Percentiles rank a stretch among this genome's conserved stretches.
These are phyloP conservation scores for Cyathus striatus DNA, from an alignment of 768 basidiomycete species.

Conservation along the genomic window DNA sequence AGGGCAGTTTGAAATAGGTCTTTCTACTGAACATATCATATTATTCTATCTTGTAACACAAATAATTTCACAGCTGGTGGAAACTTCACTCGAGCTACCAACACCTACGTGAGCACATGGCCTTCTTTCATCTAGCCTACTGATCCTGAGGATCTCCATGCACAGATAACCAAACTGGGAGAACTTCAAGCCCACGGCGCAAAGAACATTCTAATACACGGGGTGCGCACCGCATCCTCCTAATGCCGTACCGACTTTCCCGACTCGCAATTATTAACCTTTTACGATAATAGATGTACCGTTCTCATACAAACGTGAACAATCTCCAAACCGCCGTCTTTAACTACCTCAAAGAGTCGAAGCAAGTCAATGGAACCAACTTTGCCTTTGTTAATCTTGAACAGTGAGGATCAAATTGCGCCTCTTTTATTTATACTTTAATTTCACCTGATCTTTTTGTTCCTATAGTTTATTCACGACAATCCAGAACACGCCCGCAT, in stretches of 20 bases:
- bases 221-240: no score
- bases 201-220: slow-evolving; percentile 23
- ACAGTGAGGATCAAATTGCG: slow-evolving; percentile 6
- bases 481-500: slow-evolving; percentile 14
- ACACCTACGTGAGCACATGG: slow-evolving; percentile 15
- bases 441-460: background rate
- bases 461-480: slow-evolving; percentile 18
- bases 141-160: background rate
- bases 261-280: background rate
- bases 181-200: slow-evolving; percentile 23
- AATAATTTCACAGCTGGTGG: slow-evolving; percentile 13
- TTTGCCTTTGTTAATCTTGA: slow-evolving; percentile 23
- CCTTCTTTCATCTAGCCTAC: background rate
- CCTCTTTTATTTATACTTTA: background rate
- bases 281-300: slow-evolving; percentile 18
- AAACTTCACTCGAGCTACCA: slow-evolving; percentile 12
- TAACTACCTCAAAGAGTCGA: slow-evolving; percentile 16
- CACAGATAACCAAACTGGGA: slow-evolving; percentile 18
- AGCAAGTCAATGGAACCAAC: slow-evolving; percentile 20
- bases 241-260: background rate
- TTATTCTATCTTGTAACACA: background rate
- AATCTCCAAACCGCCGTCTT: slow-evolving; percentile 21
- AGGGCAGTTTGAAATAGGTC: slow-evolving; percentile 19
- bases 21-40: background rate
- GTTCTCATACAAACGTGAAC: slow-evolving; percentile 18